Base-by-base conservation (phyloP, 805 yeast genomes). In the Wickerhamomyces hampshirensis region DNA sequence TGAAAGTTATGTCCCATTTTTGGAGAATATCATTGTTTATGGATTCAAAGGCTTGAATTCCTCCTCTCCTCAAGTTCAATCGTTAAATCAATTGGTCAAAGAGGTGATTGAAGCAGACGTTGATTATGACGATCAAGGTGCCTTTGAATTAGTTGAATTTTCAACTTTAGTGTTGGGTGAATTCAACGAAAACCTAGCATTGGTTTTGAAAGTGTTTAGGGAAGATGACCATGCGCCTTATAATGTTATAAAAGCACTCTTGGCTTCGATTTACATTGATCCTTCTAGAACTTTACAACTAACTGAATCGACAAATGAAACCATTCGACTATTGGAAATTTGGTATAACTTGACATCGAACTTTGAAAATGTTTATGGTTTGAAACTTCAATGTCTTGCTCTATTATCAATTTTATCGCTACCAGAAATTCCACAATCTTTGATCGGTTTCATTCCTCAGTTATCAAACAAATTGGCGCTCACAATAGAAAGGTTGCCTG, bases 361-460 rank as follows among this genome's bases (percentile, higher is more conserved):
- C 16, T 68, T 84, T 46, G 69, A 71, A 23, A 68, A 87, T 33
- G 95, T 86, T 3, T 85, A 79, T 51, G 93, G 85, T 48, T 67
- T 84, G 52, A 89, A 87, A 61, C 62, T 91, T 31, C 79, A 82
- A 29, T 66, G 76, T 7, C 53, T 87, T 43, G 89, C 91, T 0
- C 62, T 82, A 30, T 56, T 88, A 35, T 66, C 80, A 0, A 37
- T 84, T 23, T 45, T 76, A 27, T 50, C 60, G 14, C 40, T 63
- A 13, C 65, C 66, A 2, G 62, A 65, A 34, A 44, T 71, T 11
- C 74, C 76, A 16, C 37, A 50, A 9, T 48, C 59, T 13, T 42
- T 66, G 9, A 43, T 36, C 26, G 60, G 60, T 0, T 60, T 68
- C 28, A 47, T 73, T 8, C 64, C 74, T 8, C 75, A 73, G 40